Evolutionary conservation across 768 basidiomycete species (phyloP), one percentile per base, ranked within the genome.

Genomic region (Serpula lacrymans): DNA sequence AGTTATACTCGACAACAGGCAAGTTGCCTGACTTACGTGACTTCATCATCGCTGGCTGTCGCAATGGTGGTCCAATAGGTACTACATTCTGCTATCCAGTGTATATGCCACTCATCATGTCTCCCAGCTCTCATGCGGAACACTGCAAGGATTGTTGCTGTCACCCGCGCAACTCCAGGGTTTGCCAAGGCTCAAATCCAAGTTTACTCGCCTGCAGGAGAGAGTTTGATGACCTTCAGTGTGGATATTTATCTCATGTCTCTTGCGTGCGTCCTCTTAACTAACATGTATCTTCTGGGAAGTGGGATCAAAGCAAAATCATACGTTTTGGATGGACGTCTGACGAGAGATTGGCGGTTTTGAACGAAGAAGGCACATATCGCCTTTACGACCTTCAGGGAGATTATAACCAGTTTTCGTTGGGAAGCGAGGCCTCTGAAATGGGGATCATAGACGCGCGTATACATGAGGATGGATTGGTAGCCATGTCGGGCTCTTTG

Each of bases 291-390:
- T 27, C 39, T 43, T 48, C n/a, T n/a, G n/a, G 25, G 37, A 53
- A 95, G 91, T 98, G 94, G 94, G 93, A 95, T 43, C 84, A 91
- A 54, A 78, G 80, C 40, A 85, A 77, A 52, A 82, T 96, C 30
- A 65, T 92, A 38, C 75, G 79, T 31, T 86, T 90, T 50, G 89
- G 89, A 16, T 91, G 88, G 88, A 86, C 86, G 0, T 56, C 64
- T n/a, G 81, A 88, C 52, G 90, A 94, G 57, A 74, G 80, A 27
- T 72, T 99, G 25, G 79, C 84, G 0, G 77, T 97, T 11, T 64
- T 98, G 27, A 89, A 93, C 55, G 92, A 95, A 62, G 93, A 97
- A 52, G 94, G 95, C 18, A 74, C 77, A 5, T 99, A 96, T 63
- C 75, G 96, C 33, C 52, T 97, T 18, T 97, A 97, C 54, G 86